Conservation (phyloP, 73 alveolate genomes). For the Paramecium pentaurelia region DNA sequence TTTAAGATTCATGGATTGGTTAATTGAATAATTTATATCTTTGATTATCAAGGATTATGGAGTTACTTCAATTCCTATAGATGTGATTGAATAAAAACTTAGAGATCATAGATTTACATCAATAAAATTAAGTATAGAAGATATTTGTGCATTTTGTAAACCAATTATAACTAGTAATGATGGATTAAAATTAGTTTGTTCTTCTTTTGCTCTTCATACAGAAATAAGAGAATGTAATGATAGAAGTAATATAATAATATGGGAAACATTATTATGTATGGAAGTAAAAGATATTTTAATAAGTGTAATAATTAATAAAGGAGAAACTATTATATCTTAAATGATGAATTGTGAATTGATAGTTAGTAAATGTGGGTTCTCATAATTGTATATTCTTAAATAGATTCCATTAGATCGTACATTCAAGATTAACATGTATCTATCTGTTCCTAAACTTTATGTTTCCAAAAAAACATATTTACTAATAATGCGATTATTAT, state of each 20-base stretch:
- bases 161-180: not conserved
- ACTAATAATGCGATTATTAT: not conserved
- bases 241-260: not conserved
- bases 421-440: not conserved
- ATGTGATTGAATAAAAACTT: not conserved
- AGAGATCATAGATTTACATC: slow-evolving; percentile 10
- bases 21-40: slow-evolving; percentile 13
- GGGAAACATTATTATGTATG: slow-evolving; percentile 11
- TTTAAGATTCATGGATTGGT: slow-evolving; percentile 5
- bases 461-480: not conserved
- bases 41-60: not conserved
- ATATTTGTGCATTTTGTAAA: not conserved
- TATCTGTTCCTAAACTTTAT: not conserved
- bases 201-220: not conserved
- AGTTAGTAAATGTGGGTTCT: not conserved
- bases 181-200: not conserved
- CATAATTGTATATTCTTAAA: not conserved
- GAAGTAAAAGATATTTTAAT: not conserved
- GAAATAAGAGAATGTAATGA: not conserved
- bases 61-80: not conserved
- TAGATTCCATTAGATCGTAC: not conserved
- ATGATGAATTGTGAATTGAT: not conserved
- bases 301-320: not conserved
- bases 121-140: not conserved
- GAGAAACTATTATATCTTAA: not conserved